A percentile compares a stretch with the other conserved stretches of the same genome.
Conservation (phyloP, 2,329 filamentous ascomycete genomes). For the Cytospora paraplurivora region DNA sequence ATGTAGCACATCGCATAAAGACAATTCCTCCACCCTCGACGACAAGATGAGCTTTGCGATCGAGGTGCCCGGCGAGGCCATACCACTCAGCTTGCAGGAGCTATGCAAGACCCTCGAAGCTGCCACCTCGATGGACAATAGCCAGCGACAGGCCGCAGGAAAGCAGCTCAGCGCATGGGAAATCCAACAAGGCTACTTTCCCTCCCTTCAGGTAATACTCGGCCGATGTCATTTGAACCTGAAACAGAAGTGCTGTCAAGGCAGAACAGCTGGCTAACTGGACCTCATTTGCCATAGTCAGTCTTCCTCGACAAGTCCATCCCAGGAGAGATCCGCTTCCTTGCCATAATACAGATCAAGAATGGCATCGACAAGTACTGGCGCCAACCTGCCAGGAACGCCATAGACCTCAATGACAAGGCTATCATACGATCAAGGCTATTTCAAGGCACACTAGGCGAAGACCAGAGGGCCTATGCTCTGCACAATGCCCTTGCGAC, state of each 20-base stretch:
- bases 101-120: constrained; percentile 66
- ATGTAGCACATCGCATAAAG: constrained; percentile 3
- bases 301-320: constrained; percentile 80
- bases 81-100: constrained; percentile 64
- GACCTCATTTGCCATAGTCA: constrained; percentile 50
- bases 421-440: constrained; percentile 72
- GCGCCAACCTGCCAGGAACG: constrained; percentile 65
- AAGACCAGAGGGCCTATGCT: constrained; percentile 74
- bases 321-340: constrained; percentile 77
- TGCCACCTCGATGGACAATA: constrained; percentile 63
- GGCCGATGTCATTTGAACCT: not conserved
- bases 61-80: constrained; percentile 81
- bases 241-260: not conserved
- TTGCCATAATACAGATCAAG: constrained; percentile 92
- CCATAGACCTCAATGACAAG: constrained; percentile 76
- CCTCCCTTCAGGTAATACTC: constrained; percentile 62
- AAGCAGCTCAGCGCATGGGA: constrained; percentile 76
- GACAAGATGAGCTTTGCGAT: constrained; percentile 67
- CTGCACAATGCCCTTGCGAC: constrained; percentile 86
- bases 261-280: constrained; percentile 5
- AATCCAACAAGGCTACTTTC: constrained; percentile 65
- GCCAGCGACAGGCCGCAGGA: constrained; percentile 66
- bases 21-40: constrained; percentile 8
- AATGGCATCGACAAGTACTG: constrained; percentile 96
- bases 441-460: constrained; percentile 74